These are phyloP conservation scores for Lodderomyces oxycetoniae DNA, from an alignment of 1,139 yeast genomes.

Conservation along the genomic window DNA sequence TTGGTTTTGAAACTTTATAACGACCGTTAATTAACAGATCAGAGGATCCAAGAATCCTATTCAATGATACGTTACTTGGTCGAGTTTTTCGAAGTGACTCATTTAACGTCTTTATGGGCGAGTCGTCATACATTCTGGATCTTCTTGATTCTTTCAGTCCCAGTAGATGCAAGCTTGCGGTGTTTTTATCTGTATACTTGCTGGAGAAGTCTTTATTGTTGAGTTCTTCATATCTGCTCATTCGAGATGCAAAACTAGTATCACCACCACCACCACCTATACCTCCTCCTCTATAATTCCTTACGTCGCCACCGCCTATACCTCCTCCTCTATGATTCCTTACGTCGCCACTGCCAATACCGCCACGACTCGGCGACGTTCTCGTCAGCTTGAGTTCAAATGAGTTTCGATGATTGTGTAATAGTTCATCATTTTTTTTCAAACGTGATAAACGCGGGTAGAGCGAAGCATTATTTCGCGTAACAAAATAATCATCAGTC, in stretches of 20 bases:
- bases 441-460: slow-evolving; percentile 4
- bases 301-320: too few relatives aligned
- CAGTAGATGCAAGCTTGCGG: neutral
- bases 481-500: neutral
- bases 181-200: neutral
- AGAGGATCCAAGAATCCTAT: neutral
- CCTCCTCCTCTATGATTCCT: too few relatives aligned
- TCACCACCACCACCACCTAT: too few relatives aligned
- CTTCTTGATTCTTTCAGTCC: neutral
- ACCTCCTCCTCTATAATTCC: too few relatives aligned
- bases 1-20: slow-evolving; percentile 10
- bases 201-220: neutral
- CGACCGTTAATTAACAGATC: slow-evolving; percentile 1
- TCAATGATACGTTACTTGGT: too few relatives aligned
- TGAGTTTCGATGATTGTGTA: too few relatives aligned
- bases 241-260: slow-evolving; percentile 1
- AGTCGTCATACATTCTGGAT: slow-evolving; percentile 2
- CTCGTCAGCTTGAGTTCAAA: too few relatives aligned
- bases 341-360: neutral
- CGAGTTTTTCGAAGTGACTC: slow-evolving; percentile 10
- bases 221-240: slow-evolving; percentile 2
- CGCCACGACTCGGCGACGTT: neutral
- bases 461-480: neutral
- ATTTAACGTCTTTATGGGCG: slow-evolving; percentile 15
- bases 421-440: too few relatives aligned